phyloP scores from a whole-genome alignment of 495 filamentous ascomycete species.

The Penicillium waksmanii region DNA sequence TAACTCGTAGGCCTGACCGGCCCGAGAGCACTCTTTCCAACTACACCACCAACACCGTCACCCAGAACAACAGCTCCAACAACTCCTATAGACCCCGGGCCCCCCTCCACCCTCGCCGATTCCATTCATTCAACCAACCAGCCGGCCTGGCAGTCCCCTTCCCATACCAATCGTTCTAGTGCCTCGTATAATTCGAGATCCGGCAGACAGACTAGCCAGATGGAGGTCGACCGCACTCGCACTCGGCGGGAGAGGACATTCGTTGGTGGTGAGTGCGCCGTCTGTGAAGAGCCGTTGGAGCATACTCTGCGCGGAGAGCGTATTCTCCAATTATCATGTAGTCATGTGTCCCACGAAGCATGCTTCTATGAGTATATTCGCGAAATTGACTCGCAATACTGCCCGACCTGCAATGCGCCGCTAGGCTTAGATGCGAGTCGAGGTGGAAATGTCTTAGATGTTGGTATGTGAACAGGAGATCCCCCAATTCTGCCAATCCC shows the following conservation, averaged over 20 bases:
- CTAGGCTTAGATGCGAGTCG: conserved; percentile 92
- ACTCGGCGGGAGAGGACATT: conserved; percentile 92
- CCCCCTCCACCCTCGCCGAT: conserved; percentile 30
- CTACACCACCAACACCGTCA: conserved; percentile 26
- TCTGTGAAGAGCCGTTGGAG: conserved; percentile 96
- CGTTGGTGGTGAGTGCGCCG: conserved; percentile 90
- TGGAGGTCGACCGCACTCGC: conserved; percentile 77
- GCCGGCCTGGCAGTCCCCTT: conserved; percentile 14
- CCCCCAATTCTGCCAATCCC: background rate
- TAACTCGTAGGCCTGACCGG: conserved; percentile 34
- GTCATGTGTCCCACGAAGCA: conserved; percentile 95
- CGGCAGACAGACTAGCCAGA: conserved; percentile 65
- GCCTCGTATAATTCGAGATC: conserved; percentile 54
- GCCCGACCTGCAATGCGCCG: conserved; percentile 92
- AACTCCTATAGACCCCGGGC: conserved; percentile 28
- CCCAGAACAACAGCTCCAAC: conserved; percentile 3
- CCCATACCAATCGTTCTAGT: conserved; percentile 40
- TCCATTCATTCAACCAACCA: conserved; percentile 28
- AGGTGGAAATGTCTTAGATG: conserved; percentile 91
- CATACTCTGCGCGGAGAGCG: conserved; percentile 95
- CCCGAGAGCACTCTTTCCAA: conserved; percentile 35
- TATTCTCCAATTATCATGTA: conserved; percentile 93
- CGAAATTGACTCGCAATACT: conserved; percentile 92
- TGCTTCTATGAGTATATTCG: conserved; percentile 99
- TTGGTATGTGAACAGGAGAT: conserved; percentile 67